These are phyloP conservation scores for Gentiana macrophylla DNA, from an alignment of 257 asterid genomes.

Conservation along the genomic window DNA sequence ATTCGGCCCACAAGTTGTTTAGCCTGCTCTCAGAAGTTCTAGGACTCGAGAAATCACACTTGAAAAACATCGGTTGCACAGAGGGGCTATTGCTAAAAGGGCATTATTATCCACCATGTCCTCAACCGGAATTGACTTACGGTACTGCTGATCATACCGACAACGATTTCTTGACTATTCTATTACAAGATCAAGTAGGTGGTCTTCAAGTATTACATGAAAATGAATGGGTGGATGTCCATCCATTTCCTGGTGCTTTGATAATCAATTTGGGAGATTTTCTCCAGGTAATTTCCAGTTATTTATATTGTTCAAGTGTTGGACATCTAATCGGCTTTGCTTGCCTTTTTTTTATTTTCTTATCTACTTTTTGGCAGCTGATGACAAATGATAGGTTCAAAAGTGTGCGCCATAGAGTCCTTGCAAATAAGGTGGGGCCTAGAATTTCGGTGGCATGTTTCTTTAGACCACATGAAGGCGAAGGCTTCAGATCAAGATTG, in stretches of 20 bases:
- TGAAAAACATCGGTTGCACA: conserved; percentile 7
- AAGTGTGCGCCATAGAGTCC: conserved; percentile 14
- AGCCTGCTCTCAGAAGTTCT: conserved; percentile 12
- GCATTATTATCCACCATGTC: conserved; percentile 16
- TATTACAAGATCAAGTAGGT: conserved; percentile 15
- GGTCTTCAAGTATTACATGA: conserved; percentile 16
- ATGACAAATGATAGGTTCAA: conserved; percentile 13
- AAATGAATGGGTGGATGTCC: conserved; percentile 14
- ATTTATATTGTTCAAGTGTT: too few species aligned
- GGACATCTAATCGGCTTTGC: too few species aligned
- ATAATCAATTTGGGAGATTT: conserved; percentile 13
- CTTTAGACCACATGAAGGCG: conserved; percentile 1
- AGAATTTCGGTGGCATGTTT: conserved; percentile 15
- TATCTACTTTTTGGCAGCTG: conserved; percentile 1
- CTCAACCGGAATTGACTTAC: conserved; percentile 14
- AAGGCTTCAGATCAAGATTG: conserved; percentile 9
- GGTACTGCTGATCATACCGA: conserved; percentile 11
- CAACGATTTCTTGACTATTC: conserved; percentile 13
- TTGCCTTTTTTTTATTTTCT: not conserved
- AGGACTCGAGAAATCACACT: conserved; percentile 7
- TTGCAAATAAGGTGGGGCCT: conserved; percentile 10
- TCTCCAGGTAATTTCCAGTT: conserved; percentile 12
- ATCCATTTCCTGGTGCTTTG: conserved; percentile 8
- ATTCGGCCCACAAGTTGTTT: conserved; percentile 2
- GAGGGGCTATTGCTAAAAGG: conserved; percentile 9